Base-by-base conservation (phyloP, 2,329 filamentous ascomycete species). In the Fusarium liriodendri region DNA sequence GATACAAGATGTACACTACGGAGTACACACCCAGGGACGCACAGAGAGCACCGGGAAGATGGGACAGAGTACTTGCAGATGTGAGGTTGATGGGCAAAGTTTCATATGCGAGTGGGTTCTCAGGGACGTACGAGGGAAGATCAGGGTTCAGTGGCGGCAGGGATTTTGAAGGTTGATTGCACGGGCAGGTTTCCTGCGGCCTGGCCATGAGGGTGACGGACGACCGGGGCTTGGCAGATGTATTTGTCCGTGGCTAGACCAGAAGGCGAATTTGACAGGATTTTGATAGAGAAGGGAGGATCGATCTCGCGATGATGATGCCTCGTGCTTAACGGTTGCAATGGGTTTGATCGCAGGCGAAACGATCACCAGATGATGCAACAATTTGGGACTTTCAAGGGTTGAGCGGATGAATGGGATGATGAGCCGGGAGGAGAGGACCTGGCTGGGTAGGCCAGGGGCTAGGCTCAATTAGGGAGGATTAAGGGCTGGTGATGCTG, bases 71-170 rank as follows among this genome's bases (percentile, higher is more conserved):
- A 54, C 62, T 60, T 38, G 42, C 18, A 54, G 42, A 32, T n/a
- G 25, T 50, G 42, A 32, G 27, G 22, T 50, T 60, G 65, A 66
- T 33, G 13, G 9, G 47, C 47, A 52, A 29, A 10, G 47, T 52
- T 52, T 32, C 47, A 52, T n/a, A 52, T 52, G 47, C n/a, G 60
- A 33, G 32, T 25, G 60, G 27, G 22, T 20, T 59, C 13, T 54
- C 45, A 62, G 47, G 47, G 47, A 52, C 25, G 47, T 52, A 32
- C 10, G 47, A 32, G 32, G 47, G 47, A 54, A 32, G 62, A 75
- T 72, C 72, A 74, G 72, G 72, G 69, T 69, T 72, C 69, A 70
- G 45, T 59, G 38, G 69, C 20, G 45, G 58, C 64, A 67, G 67
- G 64, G 64, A 66, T 75, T 55, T 50, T 52, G 54, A 59, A 59